Evolutionary conservation across 768 basidiomycete species (phyloP).

Genomic region (Xanthoconium purpureum): DNA sequence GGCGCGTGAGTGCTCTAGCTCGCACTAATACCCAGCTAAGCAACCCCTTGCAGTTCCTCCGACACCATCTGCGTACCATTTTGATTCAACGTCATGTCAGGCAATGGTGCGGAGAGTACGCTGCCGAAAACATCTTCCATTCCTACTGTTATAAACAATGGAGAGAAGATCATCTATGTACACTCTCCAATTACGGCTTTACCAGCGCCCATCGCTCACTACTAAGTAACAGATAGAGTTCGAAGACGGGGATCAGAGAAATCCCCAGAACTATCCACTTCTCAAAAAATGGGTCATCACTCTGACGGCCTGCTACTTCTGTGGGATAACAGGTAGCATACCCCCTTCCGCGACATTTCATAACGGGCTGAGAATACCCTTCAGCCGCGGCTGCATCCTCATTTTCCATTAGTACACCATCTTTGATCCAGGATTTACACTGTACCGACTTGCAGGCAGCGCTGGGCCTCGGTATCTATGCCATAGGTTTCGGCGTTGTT

Average conservation of each 20-base stretch:
- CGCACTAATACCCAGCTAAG: not conserved
- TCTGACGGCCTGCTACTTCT: constrained; percentile 27
- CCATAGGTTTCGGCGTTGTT: constrained; percentile 56
- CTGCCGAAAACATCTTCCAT: not conserved
- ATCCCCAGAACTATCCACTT: constrained; percentile 37
- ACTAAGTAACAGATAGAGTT: constrained; percentile 36
- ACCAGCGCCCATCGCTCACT: not conserved
- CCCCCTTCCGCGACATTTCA: not conserved
- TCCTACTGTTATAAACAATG: not conserved
- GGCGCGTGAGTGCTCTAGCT: not conserved
- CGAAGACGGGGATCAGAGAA: constrained; percentile 35
- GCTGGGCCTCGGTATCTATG: constrained; percentile 50
- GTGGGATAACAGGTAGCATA: constrained; percentile 19
- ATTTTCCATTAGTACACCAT: constrained; percentile 52
- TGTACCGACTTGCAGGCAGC: constrained; percentile 44
- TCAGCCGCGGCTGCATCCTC: constrained; percentile 49
- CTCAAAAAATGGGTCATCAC: constrained; percentile 44
- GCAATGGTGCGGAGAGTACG: not conserved
- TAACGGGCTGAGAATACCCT: not conserved
- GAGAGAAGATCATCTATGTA: constrained; percentile 14
- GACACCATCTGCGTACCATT: not conserved
- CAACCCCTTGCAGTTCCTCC: not conserved
- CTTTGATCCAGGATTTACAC: constrained; percentile 48
- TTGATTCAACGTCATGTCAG: constrained; percentile 9
- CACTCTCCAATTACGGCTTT: not conserved